Evolutionary conservation across 1,284 basidiomycete species (phyloP), one percentile per base, ranked within the genome.

Genomic region (Malassezia psittaci): DNA sequence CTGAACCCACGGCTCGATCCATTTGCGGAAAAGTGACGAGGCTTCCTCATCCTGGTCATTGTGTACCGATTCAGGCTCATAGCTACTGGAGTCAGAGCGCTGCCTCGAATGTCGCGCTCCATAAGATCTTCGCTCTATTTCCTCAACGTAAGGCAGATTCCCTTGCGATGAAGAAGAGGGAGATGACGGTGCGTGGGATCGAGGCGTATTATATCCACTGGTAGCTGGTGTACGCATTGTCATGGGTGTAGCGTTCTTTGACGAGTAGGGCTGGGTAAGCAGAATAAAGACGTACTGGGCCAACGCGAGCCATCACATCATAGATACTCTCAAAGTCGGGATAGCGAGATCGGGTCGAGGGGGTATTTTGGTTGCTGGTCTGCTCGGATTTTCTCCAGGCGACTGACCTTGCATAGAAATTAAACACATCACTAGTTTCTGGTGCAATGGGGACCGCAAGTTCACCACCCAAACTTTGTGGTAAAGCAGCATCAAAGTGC

Each of bases 401-500:
- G 15, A 46, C 51, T 11, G 47, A 34, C 34, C 51, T 45, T 12
- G 40, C 52, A 21, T 54, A 51, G 15, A 57, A 65, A 38, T 61
- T 54, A 55, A 73, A 58, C 0, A 71, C 64, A 29, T 71, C 69
- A 53, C 71, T 71, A 41, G 62, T 57, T 16, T 49, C 47, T 2
- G 54, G 59, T 24, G 64, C 62, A n/a, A 70, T 54, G 15, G 43
- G 35, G 4, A 70, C 59, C 9, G 60, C 52, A n/a, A 68, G 46
- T 35, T 63, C 44, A 10, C 74, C 74, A 9, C 71, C 71, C 36
- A 67, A 62, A 19, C 57, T 48, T 5, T 21, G 19, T 0, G 69
- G 84, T 54, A 87, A 77, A 36, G 77, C 72, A 9, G 79, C 73
- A 16, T 81, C 77, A 60, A 88, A 83, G 68, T 81, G 83, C 41